Base-by-base conservation (phyloP, 768 basidiomycete genomes). In the Lentinula boryana region DNA sequence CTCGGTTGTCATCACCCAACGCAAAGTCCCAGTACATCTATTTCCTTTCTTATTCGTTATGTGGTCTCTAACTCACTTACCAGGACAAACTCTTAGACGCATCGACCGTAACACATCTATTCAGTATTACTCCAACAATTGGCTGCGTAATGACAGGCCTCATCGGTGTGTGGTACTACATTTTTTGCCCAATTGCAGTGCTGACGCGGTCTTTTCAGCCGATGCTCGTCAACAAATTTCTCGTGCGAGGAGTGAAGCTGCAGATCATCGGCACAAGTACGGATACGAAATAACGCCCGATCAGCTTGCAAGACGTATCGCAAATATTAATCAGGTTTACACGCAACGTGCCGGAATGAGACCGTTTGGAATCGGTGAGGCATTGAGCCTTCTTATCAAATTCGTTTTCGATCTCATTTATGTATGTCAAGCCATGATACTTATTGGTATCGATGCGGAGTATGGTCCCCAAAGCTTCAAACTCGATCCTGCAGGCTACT, bases 81-180 rank as follows among this genome's bases (percentile, higher is more conserved):
- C 52, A 50, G 96, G 97, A 98, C 80, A 98, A 98, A 78, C 87
- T 99, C 50, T 86, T 98, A 64, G 94, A 98, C 76, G 87, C 97
- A 50, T 84, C 85, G 9, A 97, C 94, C 10, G 85, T 99, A 66
- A 95, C 96, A 6, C 97, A 98, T 71, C 79, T 98, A 27, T 98
- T 93, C 78, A 89, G 93, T 72, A 91, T 99, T 66, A 98, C 96
- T 1, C 93, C 95, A 1, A 88, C 88, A 0, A 98, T 99, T 64
- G 97, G 97, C 43, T 97, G 95, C 71, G 97, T 98, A 50, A 91
- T 98, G 89, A 98, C 95, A 13, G 97, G 97, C n/a, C 82, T 96
- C 43, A 86, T 94, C 56, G 96, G 96, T 96, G 62, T 48, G 84
- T 71, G 9, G 41, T 51, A 58, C 21, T 48, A 40, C 13, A 33